Base-by-base conservation (phyloP, 2,329 filamentous ascomycete genomes). In the Nannizziopsis arthrosporioides region DNA sequence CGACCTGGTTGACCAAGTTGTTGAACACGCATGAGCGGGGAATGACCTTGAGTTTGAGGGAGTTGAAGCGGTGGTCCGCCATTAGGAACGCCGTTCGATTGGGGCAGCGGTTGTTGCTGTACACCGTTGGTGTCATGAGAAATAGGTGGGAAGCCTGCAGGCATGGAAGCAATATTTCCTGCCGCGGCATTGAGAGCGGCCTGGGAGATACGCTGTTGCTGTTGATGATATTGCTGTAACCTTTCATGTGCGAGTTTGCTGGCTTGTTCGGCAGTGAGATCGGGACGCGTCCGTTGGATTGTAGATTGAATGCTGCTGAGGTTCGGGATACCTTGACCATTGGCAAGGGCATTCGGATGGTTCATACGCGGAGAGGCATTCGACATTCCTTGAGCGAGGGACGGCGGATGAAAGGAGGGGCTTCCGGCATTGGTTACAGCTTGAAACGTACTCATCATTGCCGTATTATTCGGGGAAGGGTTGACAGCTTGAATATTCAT, bases 271-370 rank as follows among this genome's bases (percentile, higher is more conserved):
- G 70, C 67, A 1, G 73, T 65, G 53, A 75, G 63, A 47, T 70
- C 68, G 1, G 75, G 75, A 53, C 76, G 69, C 54, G 62, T 70
- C 47, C 65, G 65, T 53, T 74, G 71, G 12, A 78, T 68, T 35
- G 74, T 71, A 51, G 70, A 73, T 50, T 72, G 68, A 47, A 77
- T 70, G 49, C 68, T 71, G 48, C 71, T 74, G 50, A 79, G 73
- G 7, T 72, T 71, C 11, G 75, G 75, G 39, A 77, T 69, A 11
- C 39, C 19, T 15, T 47, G 51, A 54, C 75, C 71, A 17, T 73
- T 74, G 17, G 70, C 74, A 38, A 77, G 65, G 47, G 71, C 64
- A 53, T 73, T 73, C 2, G 72, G 68, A 45, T 71, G 69, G 14
- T 61, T 63, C 60, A 72, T 66, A 12, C 68, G 69, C 47, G 71